Conservation (phyloP, 140 eudicot genomes). For the Bidens hawaiensis region DNA sequence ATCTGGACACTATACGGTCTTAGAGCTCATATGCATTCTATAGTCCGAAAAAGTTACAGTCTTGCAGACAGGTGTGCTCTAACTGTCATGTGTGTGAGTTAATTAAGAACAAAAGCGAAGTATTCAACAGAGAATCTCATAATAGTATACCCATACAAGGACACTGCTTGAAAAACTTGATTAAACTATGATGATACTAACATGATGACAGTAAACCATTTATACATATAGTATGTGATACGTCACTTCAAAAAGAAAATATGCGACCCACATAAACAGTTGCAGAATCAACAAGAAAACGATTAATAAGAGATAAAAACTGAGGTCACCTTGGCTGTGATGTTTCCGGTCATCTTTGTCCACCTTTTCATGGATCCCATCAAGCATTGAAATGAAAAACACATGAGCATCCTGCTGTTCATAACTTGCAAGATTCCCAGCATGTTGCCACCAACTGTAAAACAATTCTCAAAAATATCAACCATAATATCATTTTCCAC, state of each 20-base stretch:
- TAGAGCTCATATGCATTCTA: background rate
- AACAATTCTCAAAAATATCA: conserved; percentile 16
- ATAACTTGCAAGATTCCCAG: conserved; percentile 82
- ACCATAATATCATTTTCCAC: conserved; percentile 3
- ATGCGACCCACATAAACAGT: conserved; percentile 2
- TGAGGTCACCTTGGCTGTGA: conserved; percentile 56
- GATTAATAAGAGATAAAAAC: background rate
- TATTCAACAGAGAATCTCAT: conserved; percentile 5
- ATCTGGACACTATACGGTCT: conserved; percentile 5
- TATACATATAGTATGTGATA: background rate
- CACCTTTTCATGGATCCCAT: conserved; percentile 82
- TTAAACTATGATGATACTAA: background rate
- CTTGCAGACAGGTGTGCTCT: background rate
- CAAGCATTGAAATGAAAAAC: conserved; percentile 86
- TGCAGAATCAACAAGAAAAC: conserved; percentile 2
- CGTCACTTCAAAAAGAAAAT: background rate
- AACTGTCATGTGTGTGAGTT: background rate
- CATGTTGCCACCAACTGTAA: conserved; percentile 93
- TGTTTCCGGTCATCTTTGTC: conserved; percentile 56
- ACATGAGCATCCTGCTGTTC: conserved; percentile 98
- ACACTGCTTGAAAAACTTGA: conserved; percentile 1
- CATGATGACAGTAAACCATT: background rate
- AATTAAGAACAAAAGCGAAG: background rate
- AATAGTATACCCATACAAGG: background rate
- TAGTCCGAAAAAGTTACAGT: conserved; percentile 5